These are phyloP conservation scores for Trametopsis cervina DNA, from an alignment of 768 basidiomycete genomes.

Conservation along the genomic window DNA sequence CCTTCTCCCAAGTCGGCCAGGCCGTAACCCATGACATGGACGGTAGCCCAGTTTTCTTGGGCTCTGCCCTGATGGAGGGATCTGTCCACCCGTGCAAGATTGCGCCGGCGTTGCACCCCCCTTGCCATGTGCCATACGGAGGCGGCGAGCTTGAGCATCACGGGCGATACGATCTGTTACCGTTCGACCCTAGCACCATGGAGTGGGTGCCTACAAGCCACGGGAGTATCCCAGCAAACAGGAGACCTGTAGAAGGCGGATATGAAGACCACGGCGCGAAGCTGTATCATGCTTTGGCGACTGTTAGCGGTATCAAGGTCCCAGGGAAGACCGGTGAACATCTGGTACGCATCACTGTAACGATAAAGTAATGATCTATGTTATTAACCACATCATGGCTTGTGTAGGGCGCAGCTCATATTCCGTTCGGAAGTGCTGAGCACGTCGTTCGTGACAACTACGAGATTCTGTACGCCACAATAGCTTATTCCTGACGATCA, in stretches of 20 bases:
- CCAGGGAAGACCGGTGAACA: slow-evolving; percentile 73
- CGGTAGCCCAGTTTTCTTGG: slow-evolving; percentile 61
- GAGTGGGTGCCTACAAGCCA: slow-evolving; percentile 61
- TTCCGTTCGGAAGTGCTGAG: slow-evolving; percentile 34
- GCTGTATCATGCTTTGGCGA: slow-evolving; percentile 61
- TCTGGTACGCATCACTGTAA: slow-evolving; percentile 41
- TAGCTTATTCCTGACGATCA: neutral
- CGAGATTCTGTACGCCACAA: slow-evolving; percentile 33
- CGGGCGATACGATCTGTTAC: slow-evolving; percentile 71
- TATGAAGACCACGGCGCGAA: slow-evolving; percentile 63
- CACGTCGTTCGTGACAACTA: slow-evolving; percentile 33
- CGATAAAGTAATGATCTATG: neutral
- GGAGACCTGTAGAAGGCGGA: slow-evolving; percentile 62
- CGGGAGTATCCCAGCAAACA: slow-evolving; percentile 52
- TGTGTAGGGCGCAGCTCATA: slow-evolving; percentile 34
- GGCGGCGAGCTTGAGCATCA: slow-evolving; percentile 52
- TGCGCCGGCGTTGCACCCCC: slow-evolving; percentile 45
- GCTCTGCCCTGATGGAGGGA: slow-evolving; percentile 57
- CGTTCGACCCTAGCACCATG: slow-evolving; percentile 62
- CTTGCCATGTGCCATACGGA: slow-evolving; percentile 54
- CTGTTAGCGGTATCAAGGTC: slow-evolving; percentile 45
- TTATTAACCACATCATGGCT: neutral
- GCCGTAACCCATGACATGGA: slow-evolving; percentile 54
- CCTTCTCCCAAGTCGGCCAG: slow-evolving; percentile 32
- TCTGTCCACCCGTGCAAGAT: slow-evolving; percentile 85